Conservation (phyloP, 805 yeast species). For the Candida railenensis region DNA sequence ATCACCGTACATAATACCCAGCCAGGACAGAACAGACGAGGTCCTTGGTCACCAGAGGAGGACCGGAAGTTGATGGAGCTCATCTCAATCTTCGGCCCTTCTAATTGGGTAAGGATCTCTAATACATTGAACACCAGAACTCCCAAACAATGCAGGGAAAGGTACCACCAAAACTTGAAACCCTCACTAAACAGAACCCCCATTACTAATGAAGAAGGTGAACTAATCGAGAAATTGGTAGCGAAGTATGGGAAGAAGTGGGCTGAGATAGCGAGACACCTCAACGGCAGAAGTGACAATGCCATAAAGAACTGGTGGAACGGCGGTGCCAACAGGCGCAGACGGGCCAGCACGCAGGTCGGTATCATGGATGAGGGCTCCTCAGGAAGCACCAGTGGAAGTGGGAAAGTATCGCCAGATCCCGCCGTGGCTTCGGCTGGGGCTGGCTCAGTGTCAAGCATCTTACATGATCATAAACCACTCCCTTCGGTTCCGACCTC, state of each 20-base stretch:
- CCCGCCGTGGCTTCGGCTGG: not conserved
- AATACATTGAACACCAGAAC: slow-evolving; percentile 71
- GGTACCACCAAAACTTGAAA: slow-evolving; percentile 88
- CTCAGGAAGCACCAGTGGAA: not conserved
- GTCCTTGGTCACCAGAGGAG: slow-evolving; percentile 90
- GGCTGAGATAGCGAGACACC: slow-evolving; percentile 90
- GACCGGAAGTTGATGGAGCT: slow-evolving; percentile 71
- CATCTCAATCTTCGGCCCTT: slow-evolving; percentile 70
- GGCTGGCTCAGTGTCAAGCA: not conserved
- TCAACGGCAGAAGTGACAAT: slow-evolving; percentile 86
- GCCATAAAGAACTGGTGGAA: slow-evolving; percentile 97
- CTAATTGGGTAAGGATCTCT: slow-evolving; percentile 87
- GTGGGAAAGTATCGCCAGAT: not conserved
- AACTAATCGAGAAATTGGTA: slow-evolving; percentile 75
- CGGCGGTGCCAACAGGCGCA: slow-evolving; percentile 84
- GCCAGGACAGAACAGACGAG: slow-evolving; percentile 46
- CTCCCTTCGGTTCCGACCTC: slow-evolving; percentile 1
- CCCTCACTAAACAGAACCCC: slow-evolving; percentile 82
- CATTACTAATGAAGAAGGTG: slow-evolving; percentile 82
- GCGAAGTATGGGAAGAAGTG: slow-evolving; percentile 80
- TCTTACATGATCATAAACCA: not conserved
- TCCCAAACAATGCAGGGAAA: slow-evolving; percentile 88
- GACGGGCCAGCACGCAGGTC: slow-evolving; percentile 41
- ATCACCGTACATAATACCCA: slow-evolving; percentile 11
- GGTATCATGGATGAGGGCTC: slow-evolving; percentile 11